phyloP scores from a whole-genome alignment of 164 flowering plant species.

The Platanus orientalis region DNA sequence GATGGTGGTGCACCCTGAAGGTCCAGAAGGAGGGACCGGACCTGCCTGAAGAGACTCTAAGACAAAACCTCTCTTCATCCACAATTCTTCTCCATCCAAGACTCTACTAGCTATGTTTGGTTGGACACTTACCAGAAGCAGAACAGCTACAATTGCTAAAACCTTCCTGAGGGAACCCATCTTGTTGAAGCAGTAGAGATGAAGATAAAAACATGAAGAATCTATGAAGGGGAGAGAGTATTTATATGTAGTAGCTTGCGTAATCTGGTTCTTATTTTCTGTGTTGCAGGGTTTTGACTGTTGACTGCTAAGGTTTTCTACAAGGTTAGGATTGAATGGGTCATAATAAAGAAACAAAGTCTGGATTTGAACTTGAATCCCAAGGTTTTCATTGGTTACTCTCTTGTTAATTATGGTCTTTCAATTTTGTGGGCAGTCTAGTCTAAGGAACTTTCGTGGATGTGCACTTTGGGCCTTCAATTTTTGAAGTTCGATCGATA shows the following conservation, averaged over 20 bases:
- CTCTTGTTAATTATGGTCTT: not conserved
- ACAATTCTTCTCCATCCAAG: slow-evolving; percentile 9
- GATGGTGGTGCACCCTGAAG: slow-evolving; percentile 35
- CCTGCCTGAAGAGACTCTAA: slow-evolving; percentile 29
- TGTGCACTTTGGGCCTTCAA: too few species aligned
- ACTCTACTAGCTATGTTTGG: slow-evolving; percentile 15
- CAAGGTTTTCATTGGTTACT: not conserved
- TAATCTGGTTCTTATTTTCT: not conserved
- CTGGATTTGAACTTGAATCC: not conserved
- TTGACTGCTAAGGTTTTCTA: not conserved
- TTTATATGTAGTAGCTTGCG: slow-evolving; percentile 1
- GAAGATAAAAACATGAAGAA: too few species aligned
- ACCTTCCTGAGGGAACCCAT: slow-evolving; percentile 5
- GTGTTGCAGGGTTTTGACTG: slow-evolving; percentile 8
- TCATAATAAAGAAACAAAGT: not conserved
- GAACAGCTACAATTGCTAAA: slow-evolving; percentile 1
- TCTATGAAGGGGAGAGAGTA: not conserved
- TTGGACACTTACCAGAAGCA: slow-evolving; percentile 6
- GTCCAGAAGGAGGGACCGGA: slow-evolving; percentile 23
- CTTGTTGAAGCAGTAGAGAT: too few species aligned
- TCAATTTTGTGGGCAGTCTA: too few species aligned
- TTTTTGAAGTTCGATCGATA: too few species aligned
- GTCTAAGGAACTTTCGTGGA: too few species aligned
- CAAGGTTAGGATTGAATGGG: not conserved
- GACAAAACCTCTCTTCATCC: not conserved